Evolutionary conservation across 495 filamentous ascomycete species (phyloP).

Genomic region (Penicillium taxi): DNA sequence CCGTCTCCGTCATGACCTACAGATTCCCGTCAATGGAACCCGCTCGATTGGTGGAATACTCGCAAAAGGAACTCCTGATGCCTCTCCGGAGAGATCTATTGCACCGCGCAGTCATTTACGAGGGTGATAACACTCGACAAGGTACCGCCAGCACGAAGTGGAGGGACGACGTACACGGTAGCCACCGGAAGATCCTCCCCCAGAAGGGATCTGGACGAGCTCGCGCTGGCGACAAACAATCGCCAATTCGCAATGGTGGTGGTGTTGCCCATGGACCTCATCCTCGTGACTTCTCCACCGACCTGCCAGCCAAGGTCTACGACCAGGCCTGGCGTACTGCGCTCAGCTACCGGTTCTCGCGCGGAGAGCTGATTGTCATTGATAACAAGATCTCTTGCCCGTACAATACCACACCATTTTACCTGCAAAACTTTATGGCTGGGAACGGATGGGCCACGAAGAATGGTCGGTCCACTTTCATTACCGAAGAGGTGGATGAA

Average conservation of each 20-base stretch:
- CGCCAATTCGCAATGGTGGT: conserved; percentile 76
- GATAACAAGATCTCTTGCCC: conserved; percentile 61
- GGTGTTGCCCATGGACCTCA: conserved; percentile 82
- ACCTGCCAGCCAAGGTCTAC: conserved; percentile 82
- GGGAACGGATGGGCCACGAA: conserved; percentile 63
- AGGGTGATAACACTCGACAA: conserved; percentile 80
- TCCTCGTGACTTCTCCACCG: conserved; percentile 79
- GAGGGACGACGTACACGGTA: conserved; percentile 76
- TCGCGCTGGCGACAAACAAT: conserved; percentile 71
- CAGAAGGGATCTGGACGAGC: conserved; percentile 84
- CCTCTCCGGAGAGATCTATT: conserved; percentile 88
- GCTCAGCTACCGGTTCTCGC: conserved; percentile 78
- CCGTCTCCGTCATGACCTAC: conserved; percentile 76
- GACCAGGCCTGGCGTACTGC: conserved; percentile 94
- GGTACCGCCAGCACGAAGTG: conserved; percentile 86
- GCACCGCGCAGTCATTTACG: conserved; percentile 85
- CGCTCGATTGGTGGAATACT: conserved; percentile 66
- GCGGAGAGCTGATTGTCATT: conserved; percentile 78
- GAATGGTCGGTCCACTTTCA: conserved; percentile 67
- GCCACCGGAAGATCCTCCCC: conserved; percentile 61
- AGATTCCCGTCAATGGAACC: conserved; percentile 87
- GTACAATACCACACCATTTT: conserved; percentile 44
- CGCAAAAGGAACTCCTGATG: conserved; percentile 69
- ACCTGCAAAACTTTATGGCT: conserved; percentile 56
- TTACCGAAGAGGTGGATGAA: conserved; percentile 47